Evolutionary conservation across 352 stramenopile genomes (phyloP).

Genomic region (Phytophthora sp.): DNA sequence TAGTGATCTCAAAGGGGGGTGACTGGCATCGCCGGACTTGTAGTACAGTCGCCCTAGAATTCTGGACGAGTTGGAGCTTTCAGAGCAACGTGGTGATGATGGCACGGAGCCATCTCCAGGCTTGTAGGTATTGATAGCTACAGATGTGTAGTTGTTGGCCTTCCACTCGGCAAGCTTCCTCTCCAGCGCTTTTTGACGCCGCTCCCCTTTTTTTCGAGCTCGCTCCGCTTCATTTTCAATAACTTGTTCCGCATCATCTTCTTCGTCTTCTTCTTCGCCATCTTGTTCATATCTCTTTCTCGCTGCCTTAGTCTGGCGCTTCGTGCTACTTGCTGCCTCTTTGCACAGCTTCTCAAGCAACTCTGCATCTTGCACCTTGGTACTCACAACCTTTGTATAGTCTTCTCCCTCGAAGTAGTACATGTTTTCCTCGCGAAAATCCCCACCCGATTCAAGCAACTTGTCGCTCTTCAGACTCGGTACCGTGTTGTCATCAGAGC

Average conservation of each 20-base stretch:
- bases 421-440: conserved; percentile 81
- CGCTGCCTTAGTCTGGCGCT: conserved; percentile 36
- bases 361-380: conserved; percentile 48
- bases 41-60: conserved; percentile 47
- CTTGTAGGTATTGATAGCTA: conserved; percentile 32
- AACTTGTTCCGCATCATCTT: conserved; percentile 35
- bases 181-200: conserved; percentile 45
- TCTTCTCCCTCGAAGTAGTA: conserved; percentile 87
- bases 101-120: neutral
- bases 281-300: conserved; percentile 48
- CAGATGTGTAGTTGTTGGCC: conserved; percentile 68
- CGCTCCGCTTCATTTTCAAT: conserved; percentile 52
- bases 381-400: conserved; percentile 51
- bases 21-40: conserved; percentile 65
- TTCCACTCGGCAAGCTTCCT: conserved; percentile 65
- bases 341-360: conserved; percentile 48
- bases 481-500: conserved; percentile 9
- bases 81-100: conserved; percentile 10
- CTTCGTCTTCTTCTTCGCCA: conserved; percentile 42
- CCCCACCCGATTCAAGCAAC: conserved; percentile 56
- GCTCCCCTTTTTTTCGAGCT: conserved; percentile 47
- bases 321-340: conserved; percentile 23
- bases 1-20: conserved; percentile 34
- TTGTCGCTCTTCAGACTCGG: conserved; percentile 47
- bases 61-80: conserved; percentile 1